A percentile compares a stretch with the other conserved stretches of the same genome.
Evolutionary conservation across 129 eudicot genomes (phyloP).

Genomic region (Arctium minus): DNA sequence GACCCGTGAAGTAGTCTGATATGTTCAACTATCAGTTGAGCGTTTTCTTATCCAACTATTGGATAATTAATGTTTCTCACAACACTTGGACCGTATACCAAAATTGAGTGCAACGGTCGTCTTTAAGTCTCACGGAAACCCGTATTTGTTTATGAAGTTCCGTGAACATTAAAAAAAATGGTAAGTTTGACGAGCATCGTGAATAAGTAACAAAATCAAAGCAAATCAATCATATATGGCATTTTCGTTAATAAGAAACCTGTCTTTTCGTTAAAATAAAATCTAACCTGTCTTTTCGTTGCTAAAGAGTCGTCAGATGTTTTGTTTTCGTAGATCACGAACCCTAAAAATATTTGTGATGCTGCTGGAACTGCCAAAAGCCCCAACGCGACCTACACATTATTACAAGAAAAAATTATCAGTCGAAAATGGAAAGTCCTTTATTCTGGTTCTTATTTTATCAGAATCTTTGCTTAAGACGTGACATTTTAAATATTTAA

Average conservation of each 20-base stretch:
- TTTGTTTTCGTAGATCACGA: slow-evolving; percentile 41
- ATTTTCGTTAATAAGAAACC: neutral
- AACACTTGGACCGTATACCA: neutral
- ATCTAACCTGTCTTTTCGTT: slow-evolving; percentile 32
- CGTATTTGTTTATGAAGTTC: neutral
- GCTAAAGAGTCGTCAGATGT: slow-evolving; percentile 18
- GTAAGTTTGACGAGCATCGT: too few species aligned
- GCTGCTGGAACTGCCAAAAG: slow-evolving; percentile 51
- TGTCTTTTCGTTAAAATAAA: neutral
- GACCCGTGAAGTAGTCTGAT: too few species aligned
- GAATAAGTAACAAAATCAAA: neutral
- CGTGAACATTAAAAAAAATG: too few species aligned
- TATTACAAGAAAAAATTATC: neutral
- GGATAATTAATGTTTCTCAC: too few species aligned
- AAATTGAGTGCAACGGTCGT: neutral
- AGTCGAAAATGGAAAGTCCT: neutral
- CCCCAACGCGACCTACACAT: slow-evolving; percentile 40
- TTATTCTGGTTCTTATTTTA: too few species aligned
- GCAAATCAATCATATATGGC: neutral
- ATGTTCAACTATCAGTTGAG: too few species aligned
- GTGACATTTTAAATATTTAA: too few species aligned
- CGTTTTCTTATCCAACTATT: too few species aligned
- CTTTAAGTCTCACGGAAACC: neutral
- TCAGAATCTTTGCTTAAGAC: neutral
- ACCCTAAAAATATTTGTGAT: slow-evolving; percentile 39